Base-by-base conservation (phyloP, 2,329 filamentous ascomycete genomes). In the Fusarium mundagurra region DNA sequence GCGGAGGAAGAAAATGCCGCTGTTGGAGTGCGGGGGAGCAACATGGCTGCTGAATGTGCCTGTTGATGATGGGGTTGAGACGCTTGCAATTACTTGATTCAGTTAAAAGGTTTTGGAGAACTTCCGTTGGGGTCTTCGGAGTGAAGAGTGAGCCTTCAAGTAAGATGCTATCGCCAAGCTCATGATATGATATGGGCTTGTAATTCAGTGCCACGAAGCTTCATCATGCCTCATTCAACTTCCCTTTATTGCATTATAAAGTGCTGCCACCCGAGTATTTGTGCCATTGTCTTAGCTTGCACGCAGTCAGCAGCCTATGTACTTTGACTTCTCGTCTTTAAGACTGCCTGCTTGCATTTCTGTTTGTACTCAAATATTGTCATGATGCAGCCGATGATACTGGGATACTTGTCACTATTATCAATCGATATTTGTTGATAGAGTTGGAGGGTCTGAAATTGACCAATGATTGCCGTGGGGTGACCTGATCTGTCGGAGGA, bases 1-100 rank as follows among this genome's bases (percentile, higher is more conserved):
- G 20, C 72, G 71, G 71, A 74, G 50, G 41, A 71, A 48, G 44
- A 74, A 74, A 69, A 36, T 20, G 5, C 71, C 71, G 18, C 65
- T 27, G 44, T 29, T 41, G 13, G 27, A 29, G 29, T 45, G 60
- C 16, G 43, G 61, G n/a, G 54, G 20, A 11, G 6, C 6, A 9
- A 4, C 24, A 13, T 39, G 14, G 51, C 24, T 22, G 13, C 5
- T n/a, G 31, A 39, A 17, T 38, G 7, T 13, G 18, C 24, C 24
- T 45, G 24, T 29, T 24, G 16, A 22, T 20, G 20, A 51, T 51
- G 29, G 24, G 48, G 9, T 45, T 17, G 34, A 17, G 8, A 38
- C n/a, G 10, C 29, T 8, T 59, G 17, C 5, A 27, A 18, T 41
- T 18, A 34, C 45, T 61, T 13, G 9, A 31, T 54, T 4, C 17